Conservation (phyloP, 1,139 yeast species). For the Yamadazyma buinensis region DNA sequence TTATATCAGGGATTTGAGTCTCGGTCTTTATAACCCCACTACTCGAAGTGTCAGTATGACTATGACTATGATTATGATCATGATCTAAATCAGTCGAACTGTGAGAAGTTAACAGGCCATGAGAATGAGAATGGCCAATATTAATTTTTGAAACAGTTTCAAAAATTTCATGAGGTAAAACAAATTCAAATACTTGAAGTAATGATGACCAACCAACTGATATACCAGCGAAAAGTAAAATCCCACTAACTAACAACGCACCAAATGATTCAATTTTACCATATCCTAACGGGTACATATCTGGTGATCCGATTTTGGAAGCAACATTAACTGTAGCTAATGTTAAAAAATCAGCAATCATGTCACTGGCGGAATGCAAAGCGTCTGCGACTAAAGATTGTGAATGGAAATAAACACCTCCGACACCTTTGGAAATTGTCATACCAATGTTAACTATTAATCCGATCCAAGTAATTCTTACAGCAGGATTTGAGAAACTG, state of each 20-base stretch:
- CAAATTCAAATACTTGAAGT: constrained; percentile 63
- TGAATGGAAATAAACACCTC: constrained; percentile 90
- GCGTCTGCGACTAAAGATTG: constrained; percentile 94
- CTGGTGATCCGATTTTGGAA: constrained; percentile 55
- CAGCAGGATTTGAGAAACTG: constrained; percentile 68
- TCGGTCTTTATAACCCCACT: background rate
- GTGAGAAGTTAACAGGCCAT: constrained; percentile 11
- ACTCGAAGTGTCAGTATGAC: constrained; percentile 37
- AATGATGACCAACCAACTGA: constrained; percentile 90
- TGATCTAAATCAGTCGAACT: background rate
- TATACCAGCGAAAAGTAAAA: constrained; percentile 80
- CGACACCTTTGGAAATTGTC: constrained; percentile 83
- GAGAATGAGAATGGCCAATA: constrained; percentile 53
- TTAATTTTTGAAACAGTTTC: constrained; percentile 45
- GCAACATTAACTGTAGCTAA: constrained; percentile 85
- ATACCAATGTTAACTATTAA: constrained; percentile 75
- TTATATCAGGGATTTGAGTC: constrained; percentile 57
- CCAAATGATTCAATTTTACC: constrained; percentile 94
- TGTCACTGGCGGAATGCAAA: constrained; percentile 84
- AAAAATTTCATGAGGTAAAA: constrained; percentile 52
- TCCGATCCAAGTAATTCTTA: constrained; percentile 91
- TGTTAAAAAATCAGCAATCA: constrained; percentile 85
- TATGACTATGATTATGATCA: constrained; percentile 18
- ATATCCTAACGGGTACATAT: constrained; percentile 76
- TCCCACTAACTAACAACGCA: constrained; percentile 79